Evolutionary conservation across 495 filamentous ascomycete genomes (phyloP).

Genomic region (Penicillium fimorum): DNA sequence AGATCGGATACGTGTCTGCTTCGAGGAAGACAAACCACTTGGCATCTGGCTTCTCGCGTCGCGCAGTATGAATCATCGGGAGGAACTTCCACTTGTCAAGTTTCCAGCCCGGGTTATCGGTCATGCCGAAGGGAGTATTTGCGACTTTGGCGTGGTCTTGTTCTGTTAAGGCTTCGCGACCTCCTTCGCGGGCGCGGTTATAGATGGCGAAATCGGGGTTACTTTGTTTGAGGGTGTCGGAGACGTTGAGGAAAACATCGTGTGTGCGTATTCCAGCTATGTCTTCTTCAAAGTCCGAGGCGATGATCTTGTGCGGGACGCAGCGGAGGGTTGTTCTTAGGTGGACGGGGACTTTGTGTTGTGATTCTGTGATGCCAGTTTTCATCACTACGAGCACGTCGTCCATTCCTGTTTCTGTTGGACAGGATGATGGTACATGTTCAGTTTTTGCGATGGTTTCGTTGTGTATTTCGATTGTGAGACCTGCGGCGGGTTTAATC

Average conservation of each 20-base stretch:
- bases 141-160: constrained; percentile 32
- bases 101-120: constrained; percentile 55
- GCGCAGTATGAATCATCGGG: constrained; percentile 59
- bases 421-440: constrained; percentile 20
- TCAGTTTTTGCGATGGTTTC: background rate
- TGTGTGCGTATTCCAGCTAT: constrained; percentile 38
- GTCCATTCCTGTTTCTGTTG: constrained; percentile 32
- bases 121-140: constrained; percentile 36
- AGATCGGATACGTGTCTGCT: constrained; percentile 64
- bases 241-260: constrained; percentile 45
- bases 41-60: constrained; percentile 45
- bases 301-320: constrained; percentile 46
- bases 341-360: constrained; percentile 45
- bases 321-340: constrained; percentile 46
- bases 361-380: constrained; percentile 49
- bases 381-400: constrained; percentile 47
- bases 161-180: constrained; percentile 30
- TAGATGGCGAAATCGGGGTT: constrained; percentile 47
- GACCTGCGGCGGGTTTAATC: constrained; percentile 5
- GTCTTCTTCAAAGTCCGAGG: constrained; percentile 50
- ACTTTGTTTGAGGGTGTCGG: constrained; percentile 28
- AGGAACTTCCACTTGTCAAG: constrained; percentile 73
- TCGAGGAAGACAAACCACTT: constrained; percentile 71
- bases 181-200: constrained; percentile 37
- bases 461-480: constrained; percentile 2